Percentiles rank a stretch among this genome's conserved stretches.
These are phyloP conservation scores for Trichoderma simmonsii DNA, from an alignment of 2,329 filamentous ascomycete genomes.

Conservation along the genomic window DNA sequence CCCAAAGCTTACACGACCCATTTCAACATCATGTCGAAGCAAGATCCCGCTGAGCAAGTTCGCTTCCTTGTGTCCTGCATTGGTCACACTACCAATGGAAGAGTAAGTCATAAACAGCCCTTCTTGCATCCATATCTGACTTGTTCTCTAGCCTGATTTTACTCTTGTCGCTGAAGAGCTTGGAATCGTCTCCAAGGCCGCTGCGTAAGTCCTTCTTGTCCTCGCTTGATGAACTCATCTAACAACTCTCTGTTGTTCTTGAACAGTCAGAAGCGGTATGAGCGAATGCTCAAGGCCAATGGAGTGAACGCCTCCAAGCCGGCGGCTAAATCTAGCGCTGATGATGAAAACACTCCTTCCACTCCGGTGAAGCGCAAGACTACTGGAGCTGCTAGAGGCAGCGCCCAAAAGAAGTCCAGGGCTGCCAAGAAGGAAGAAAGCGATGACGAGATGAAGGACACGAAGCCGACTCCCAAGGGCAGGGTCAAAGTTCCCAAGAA, in stretches of 20 bases:
- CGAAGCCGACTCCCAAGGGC: slow-evolving; percentile 18
- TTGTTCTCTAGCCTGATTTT: slow-evolving; percentile 57
- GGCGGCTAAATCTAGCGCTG: slow-evolving; percentile 14
- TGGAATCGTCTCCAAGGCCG: slow-evolving; percentile 60
- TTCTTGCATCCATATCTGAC: background rate
- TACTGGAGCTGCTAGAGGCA: slow-evolving; percentile 23
- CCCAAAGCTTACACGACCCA: background rate
- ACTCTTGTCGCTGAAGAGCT: slow-evolving; percentile 61
- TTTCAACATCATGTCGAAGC: slow-evolving; percentile 45
- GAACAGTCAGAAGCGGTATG: slow-evolving; percentile 63
- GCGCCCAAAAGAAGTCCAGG: slow-evolving; percentile 30
- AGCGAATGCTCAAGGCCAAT: slow-evolving; percentile 61
- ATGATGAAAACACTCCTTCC: slow-evolving; percentile 13
- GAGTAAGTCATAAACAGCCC: slow-evolving; percentile 41
- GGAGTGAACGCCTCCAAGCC: slow-evolving; percentile 37
- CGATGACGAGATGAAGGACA: slow-evolving; percentile 20
- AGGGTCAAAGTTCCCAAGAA: slow-evolving; percentile 1
- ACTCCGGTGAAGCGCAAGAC: slow-evolving; percentile 33
- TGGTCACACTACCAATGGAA: slow-evolving; percentile 56
- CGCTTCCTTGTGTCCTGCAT: slow-evolving; percentile 67
- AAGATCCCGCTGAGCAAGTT: slow-evolving; percentile 55
- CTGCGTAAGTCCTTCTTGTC: slow-evolving; percentile 57
- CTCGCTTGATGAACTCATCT: background rate
- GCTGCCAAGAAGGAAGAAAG: slow-evolving; percentile 27
- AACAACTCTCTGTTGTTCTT: background rate